Evolutionary conservation across 805 yeast genomes (phyloP).

Genomic region (Candida oleophila): DNA sequence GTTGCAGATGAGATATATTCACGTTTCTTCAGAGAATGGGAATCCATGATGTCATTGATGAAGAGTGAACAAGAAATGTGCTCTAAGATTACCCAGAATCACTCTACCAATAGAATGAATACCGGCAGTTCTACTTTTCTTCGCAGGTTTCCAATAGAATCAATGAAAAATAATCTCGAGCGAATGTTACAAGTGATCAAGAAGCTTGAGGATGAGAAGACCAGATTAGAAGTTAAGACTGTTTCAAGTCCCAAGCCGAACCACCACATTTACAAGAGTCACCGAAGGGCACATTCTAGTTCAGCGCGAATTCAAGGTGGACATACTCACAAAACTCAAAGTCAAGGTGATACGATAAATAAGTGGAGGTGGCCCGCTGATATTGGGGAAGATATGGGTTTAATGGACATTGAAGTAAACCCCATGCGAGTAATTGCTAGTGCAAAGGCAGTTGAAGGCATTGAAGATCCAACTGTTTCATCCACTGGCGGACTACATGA

Average conservation of each 20-base stretch:
- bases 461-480: conserved; percentile 1
- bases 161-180: background rate
- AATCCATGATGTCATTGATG: background rate
- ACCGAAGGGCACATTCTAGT: background rate
- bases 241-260: no score
- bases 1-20: background rate
- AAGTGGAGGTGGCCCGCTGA: no score
- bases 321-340: background rate
- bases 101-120: no score
- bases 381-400: background rate
- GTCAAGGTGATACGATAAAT: no score
- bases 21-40: background rate
- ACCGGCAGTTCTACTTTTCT: no score
- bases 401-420: conserved; percentile 1
- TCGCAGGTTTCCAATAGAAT: background rate
- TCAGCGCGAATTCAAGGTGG: background rate
- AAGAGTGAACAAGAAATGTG: background rate
- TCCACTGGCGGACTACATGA: conserved; percentile 14
- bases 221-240: no score
- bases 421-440: conserved; percentile 2
- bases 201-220: background rate
- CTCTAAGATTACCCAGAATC: background rate
- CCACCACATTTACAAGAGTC: background rate
- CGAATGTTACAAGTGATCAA: background rate
- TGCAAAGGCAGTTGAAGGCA: background rate